phyloP scores from a whole-genome alignment of 2,329 filamentous ascomycete species.

The Penicillium sumatraense region DNA sequence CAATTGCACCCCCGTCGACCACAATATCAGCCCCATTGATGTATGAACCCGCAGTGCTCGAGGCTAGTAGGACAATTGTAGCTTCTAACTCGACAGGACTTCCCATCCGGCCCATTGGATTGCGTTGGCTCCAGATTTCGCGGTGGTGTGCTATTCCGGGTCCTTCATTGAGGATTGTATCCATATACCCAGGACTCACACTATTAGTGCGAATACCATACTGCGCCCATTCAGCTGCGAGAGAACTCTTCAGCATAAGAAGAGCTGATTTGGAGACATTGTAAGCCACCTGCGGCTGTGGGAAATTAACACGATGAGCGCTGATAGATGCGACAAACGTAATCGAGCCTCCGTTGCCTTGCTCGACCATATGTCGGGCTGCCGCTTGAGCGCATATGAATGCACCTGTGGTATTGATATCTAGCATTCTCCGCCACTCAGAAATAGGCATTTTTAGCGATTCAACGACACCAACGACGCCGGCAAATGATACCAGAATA shows the following conservation, averaged over 20 bases:
- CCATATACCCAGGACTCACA: slow-evolving; percentile 76
- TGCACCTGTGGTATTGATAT: slow-evolving; percentile 72
- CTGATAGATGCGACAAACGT: slow-evolving; percentile 70
- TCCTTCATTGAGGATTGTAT: slow-evolving; percentile 73
- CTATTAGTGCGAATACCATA: slow-evolving; percentile 74
- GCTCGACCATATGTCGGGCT: slow-evolving; percentile 44
- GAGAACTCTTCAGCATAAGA: slow-evolving; percentile 63
- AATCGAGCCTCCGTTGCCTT: slow-evolving; percentile 50
- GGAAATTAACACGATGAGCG: slow-evolving; percentile 71
- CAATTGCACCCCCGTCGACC: slow-evolving; percentile 60
- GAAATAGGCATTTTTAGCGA: slow-evolving; percentile 63
- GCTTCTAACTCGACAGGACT: slow-evolving; percentile 66
- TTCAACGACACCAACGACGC: slow-evolving; percentile 67
- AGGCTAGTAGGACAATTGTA: slow-evolving; percentile 63
- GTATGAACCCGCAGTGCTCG: slow-evolving; percentile 67
- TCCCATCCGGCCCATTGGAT: slow-evolving; percentile 70
- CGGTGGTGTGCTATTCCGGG: slow-evolving; percentile 60
- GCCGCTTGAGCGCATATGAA: slow-evolving; percentile 73
- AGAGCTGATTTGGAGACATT: slow-evolving; percentile 74
- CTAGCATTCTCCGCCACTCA: slow-evolving; percentile 67
- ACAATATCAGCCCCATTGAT: slow-evolving; percentile 71
- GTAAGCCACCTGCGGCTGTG: slow-evolving; percentile 73
- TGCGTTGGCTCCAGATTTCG: slow-evolving; percentile 61
- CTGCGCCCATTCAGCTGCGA: slow-evolving; percentile 74
- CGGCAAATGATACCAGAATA: slow-evolving; percentile 68